Base-by-base conservation (phyloP, 2,329 filamentous ascomycete genomes). In the Claviceps pazoutovae region DNA sequence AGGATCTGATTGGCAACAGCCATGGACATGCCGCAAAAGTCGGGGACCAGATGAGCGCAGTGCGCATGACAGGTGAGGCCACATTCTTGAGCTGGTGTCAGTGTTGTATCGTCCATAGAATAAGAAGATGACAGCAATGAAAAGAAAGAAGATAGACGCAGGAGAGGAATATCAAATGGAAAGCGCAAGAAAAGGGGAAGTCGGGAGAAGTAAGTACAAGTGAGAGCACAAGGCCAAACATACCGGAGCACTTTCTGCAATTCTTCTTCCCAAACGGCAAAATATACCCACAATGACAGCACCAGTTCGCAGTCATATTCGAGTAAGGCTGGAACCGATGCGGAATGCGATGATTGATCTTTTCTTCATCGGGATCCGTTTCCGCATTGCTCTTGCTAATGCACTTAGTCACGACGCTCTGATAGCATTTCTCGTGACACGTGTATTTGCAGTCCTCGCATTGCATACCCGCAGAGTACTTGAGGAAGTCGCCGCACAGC, bases 11-110 rank as follows among this genome's bases (percentile, higher is more conserved):
- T 97, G 44, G 93, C 93, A 39, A 88, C 86, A 53, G 93, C 86
- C 93, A 97, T 97, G 30, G 89, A 94, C 89, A 98, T 98, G 60
- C 93, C 93, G 66, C 93, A 98, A 71, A 98, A 98, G 67, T 98
- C 93, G 19, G 93, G 93, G 36, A 98, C 91, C 59, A 98, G 80
- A 68, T 98, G 93, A 19, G 89, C 87, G 68, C 93, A 98, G 53
- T 86, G 79, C 19, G 88, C 84, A 68, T 98, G 93, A 56, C 87
- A 91, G 23, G 91, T 96, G 55, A 96, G 84, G 59, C 78, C 78
- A 68, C 93, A 98, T 80, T 98, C 93, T 83, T 62, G 53, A 2
- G 11, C 4, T n/a, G 30, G 11, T 36, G 53, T 56, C 36, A 57
- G 53, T 43, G 17, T 9, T 43, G 41, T 41, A 9, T 17, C n/a